Evolutionary conservation across 495 filamentous ascomycete genomes (phyloP).

Genomic region (Xylaria grammica): DNA sequence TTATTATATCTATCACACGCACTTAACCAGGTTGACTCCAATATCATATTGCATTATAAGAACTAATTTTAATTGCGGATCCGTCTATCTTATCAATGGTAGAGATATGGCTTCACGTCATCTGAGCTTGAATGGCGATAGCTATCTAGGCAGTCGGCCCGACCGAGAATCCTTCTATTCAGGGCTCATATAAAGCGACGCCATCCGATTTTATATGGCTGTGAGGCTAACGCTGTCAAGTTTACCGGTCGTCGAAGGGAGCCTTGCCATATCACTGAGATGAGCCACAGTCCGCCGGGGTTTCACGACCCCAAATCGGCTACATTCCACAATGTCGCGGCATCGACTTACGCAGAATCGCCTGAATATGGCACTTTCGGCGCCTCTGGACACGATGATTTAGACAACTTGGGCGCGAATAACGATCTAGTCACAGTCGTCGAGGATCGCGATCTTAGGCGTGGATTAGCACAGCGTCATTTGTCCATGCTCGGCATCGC

Average conservation of each 20-base stretch:
- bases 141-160: neutral
- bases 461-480: slow-evolving; percentile 51
- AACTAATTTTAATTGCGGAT: neutral
- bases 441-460: slow-evolving; percentile 45
- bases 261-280: neutral
- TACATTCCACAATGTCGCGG: neutral
- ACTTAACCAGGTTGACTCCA: neutral
- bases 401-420: neutral
- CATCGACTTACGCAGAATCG: slow-evolving; percentile 10
- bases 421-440: slow-evolving; percentile 37
- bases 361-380: slow-evolving; percentile 19
- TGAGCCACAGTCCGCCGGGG: slow-evolving; percentile 12
- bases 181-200: neutral
- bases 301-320: slow-evolving; percentile 4
- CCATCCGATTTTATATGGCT: neutral
- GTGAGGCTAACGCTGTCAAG: neutral
- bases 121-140: slow-evolving; percentile 12
- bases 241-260: neutral
- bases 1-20: neutral
- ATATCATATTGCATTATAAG: neutral
- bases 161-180: neutral
- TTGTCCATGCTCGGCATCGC: slow-evolving; percentile 55
- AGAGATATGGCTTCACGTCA: slow-evolving; percentile 12
- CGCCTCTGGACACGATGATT: neutral
- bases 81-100: neutral